Percentiles rank a stretch among this genome's conserved stretches.
Conservation (phyloP, 1,139 yeast genomes). For the Hanseniaspora sp. region DNA sequence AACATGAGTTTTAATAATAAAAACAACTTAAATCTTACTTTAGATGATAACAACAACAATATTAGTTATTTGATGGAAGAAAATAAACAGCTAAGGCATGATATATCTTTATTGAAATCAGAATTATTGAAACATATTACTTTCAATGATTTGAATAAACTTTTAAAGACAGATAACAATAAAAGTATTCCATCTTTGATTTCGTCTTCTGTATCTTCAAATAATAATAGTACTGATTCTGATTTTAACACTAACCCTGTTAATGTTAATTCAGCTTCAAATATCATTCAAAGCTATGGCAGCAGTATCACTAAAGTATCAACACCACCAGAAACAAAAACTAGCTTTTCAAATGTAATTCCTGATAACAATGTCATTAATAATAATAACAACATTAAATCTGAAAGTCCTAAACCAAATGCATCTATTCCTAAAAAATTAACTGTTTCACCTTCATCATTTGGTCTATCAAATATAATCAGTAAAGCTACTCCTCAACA, state of each 20-base stretch:
- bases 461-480: slow-evolving; percentile 9
- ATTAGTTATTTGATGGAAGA: neutral
- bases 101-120: slow-evolving; percentile 1
- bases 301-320: no score
- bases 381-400: neutral
- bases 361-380: neutral
- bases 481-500: neutral
- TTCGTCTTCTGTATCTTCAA: no score
- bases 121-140: slow-evolving; percentile 10
- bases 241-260: no score
- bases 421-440: neutral
- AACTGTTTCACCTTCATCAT: slow-evolving; percentile 3
- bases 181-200: no score
- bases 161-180: neutral
- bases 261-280: no score
- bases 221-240: no score
- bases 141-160: neutral
- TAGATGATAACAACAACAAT: neutral
- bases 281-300: no score
- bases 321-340: no score
- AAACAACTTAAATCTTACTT: neutral
- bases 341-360: neutral
- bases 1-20: neutral
- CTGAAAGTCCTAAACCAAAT: neutral
- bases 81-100: slow-evolving; percentile 1